These are phyloP conservation scores for Beauveria bassiana DNA, from an alignment of 2,329 filamentous ascomycete genomes.

Conservation along the genomic window DNA sequence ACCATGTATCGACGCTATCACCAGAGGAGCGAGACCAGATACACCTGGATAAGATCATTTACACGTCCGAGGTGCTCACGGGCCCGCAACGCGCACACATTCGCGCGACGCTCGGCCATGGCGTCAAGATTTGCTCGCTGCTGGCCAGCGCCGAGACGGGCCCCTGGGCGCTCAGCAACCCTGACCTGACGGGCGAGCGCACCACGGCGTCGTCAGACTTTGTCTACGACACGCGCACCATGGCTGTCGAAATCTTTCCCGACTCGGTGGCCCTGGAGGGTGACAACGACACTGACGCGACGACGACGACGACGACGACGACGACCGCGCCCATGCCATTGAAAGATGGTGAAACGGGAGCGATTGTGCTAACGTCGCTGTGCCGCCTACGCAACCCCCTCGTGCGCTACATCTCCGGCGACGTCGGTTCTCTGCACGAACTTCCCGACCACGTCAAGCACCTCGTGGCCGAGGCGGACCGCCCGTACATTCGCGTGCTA, in stretches of 20 bases:
- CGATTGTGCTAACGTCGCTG: conserved; percentile 34
- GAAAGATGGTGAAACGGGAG: conserved; percentile 25
- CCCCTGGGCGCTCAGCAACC: conserved; percentile 26
- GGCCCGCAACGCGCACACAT: conserved; percentile 26
- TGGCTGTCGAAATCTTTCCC: conserved; percentile 30
- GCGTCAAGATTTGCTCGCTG: conserved; percentile 30
- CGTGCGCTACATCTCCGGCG: conserved; percentile 35
- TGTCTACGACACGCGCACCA: conserved; percentile 29
- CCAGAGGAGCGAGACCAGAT: conserved; percentile 16
- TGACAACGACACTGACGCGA: background rate
- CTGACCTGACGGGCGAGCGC: conserved; percentile 19
- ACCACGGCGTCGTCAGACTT: conserved; percentile 23
- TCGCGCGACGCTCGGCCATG: conserved; percentile 18
- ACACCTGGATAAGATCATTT: conserved; percentile 32
- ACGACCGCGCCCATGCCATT: conserved; percentile 14
- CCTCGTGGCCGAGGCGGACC: conserved; percentile 16
- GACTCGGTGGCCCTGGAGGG: conserved; percentile 10
- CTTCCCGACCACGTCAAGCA: conserved; percentile 18
- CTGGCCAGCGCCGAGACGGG: conserved; percentile 36
- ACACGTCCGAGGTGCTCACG: conserved; percentile 35
- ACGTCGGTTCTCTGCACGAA: conserved; percentile 32
- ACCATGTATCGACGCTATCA: conserved; percentile 26
- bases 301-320: background rate
- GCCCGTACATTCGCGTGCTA: conserved; percentile 24
- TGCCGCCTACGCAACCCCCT: conserved; percentile 34